Conservation (phyloP, 2,329 filamentous ascomycete species). For the Pleurostoma richardsiae region DNA sequence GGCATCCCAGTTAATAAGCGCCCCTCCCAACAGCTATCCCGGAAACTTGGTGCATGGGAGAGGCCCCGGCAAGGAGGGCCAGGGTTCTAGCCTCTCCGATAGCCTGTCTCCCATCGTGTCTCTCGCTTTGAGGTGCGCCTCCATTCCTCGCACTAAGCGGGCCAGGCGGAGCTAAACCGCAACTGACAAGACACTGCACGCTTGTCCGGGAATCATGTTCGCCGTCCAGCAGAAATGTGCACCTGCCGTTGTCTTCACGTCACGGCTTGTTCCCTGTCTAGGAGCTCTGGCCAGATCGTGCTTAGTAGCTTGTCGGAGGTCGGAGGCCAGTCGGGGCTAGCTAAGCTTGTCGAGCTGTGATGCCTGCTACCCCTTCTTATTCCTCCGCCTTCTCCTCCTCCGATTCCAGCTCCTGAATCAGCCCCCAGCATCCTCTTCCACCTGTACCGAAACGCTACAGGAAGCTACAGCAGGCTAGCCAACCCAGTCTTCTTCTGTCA, state of each 20-base stretch:
- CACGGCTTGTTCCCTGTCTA: neutral
- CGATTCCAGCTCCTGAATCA: too few relatives aligned
- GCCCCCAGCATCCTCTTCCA: too few relatives aligned
- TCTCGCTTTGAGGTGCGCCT: neutral
- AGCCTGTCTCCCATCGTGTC: neutral
- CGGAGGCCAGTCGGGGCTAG: neutral
- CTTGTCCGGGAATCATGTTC: neutral
- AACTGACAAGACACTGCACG: neutral
- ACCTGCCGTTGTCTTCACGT: neutral
- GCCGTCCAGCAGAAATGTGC: neutral
- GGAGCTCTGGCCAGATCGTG: too few relatives aligned
- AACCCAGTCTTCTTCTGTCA: too few relatives aligned
- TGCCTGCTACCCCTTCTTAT: too few relatives aligned
- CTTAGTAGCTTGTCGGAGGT: neutral
- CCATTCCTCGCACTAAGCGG: neutral
- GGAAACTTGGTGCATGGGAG: conserved; percentile 14
- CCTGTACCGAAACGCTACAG: too few relatives aligned
- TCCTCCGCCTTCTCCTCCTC: too few relatives aligned
- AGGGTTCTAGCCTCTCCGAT: neutral
- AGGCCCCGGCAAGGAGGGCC: conserved; percentile 1
- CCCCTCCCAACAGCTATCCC: conserved; percentile 14
- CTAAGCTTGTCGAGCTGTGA: too few relatives aligned
- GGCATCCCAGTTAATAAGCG: conserved; percentile 7
- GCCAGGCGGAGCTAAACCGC: neutral
- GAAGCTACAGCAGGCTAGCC: too few relatives aligned